A percentile compares a stretch with the other conserved stretches of the same genome.
Conservation (phyloP, 345 rosid genomes). For the Populus deltoides region DNA sequence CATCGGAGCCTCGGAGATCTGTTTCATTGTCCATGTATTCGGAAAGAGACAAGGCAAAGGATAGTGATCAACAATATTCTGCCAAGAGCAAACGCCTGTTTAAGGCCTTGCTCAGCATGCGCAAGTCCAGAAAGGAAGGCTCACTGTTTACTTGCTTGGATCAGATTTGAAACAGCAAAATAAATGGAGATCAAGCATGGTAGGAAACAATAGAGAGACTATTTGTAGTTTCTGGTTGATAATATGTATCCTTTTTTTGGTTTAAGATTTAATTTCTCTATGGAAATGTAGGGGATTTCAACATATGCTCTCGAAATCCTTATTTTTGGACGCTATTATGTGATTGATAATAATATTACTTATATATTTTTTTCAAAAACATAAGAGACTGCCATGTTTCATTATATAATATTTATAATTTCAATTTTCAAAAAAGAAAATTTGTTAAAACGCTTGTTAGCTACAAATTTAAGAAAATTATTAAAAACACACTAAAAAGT, state of each 20-base stretch:
- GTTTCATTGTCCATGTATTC: constrained; percentile 33
- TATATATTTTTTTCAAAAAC: too few species aligned
- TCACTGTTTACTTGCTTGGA: constrained; percentile 33
- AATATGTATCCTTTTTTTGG: not conserved
- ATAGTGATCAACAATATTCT: constrained; percentile 31
- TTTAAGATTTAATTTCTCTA: not conserved
- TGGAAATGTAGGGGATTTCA: not conserved
- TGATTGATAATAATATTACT: not conserved
- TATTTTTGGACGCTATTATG: not conserved
- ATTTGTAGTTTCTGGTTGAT: not conserved
- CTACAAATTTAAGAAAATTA: too few species aligned
- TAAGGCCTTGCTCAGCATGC: constrained; percentile 68
- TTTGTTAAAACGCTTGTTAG: too few species aligned
- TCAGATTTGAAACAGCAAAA: constrained; percentile 21
- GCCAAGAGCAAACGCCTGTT: constrained; percentile 55
- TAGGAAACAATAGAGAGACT: not conserved
- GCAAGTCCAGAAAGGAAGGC: constrained; percentile 46
- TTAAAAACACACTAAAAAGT: too few species aligned
- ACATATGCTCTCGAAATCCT: not conserved
- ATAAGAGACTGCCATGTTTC: too few species aligned
- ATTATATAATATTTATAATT: too few species aligned
- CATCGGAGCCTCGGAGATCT: constrained; percentile 48
- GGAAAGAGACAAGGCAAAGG: constrained; percentile 35
- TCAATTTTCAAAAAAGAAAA: too few species aligned
- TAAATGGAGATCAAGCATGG: constrained; percentile 3